Evolutionary conservation across 2,329 filamentous ascomycete species (phyloP).

Genomic region (Lecanicillium sp.): DNA sequence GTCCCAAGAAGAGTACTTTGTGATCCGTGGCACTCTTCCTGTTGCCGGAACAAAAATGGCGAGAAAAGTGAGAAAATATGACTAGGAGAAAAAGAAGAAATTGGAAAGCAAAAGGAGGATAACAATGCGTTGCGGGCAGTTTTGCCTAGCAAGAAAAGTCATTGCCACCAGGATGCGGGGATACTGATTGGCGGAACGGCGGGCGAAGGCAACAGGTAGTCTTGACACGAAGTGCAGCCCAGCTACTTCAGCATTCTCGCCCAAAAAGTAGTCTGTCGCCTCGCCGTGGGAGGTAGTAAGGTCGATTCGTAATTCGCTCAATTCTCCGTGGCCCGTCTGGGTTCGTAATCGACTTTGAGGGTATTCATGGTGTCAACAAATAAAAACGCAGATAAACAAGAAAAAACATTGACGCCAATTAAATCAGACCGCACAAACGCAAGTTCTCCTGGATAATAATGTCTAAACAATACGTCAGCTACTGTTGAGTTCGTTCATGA

Average conservation of each 20-base stretch:
- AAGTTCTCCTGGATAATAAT: slow-evolving; percentile 99
- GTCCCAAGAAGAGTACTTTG: too few species aligned
- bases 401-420: slow-evolving; percentile 30
- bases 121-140: not conserved
- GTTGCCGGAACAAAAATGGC: not conserved
- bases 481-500: too few species aligned
- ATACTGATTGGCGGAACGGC: too few species aligned
- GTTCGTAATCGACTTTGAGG: slow-evolving; percentile 12
- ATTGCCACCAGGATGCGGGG: too few species aligned
- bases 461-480: slow-evolving; percentile 56
- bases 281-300: too few species aligned
- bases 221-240: too few species aligned
- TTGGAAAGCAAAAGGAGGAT: slow-evolving; percentile 9
- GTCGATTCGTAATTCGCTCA: slow-evolving; percentile 6
- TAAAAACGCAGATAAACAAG: slow-evolving; percentile 18
- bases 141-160: not conserved
- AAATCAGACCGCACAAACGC: slow-evolving; percentile 93
- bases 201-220: too few species aligned
- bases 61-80: slow-evolving; percentile 10
- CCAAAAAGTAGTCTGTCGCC: too few species aligned
- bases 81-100: slow-evolving; percentile 4
- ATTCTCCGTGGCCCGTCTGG: slow-evolving; percentile 7
- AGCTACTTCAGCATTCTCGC: too few species aligned
- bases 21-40: not conserved
- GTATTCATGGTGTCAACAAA: slow-evolving; percentile 15